phyloP scores from a whole-genome alignment of 805 yeast species.

The Wickerhamiella sorbophila region DNA sequence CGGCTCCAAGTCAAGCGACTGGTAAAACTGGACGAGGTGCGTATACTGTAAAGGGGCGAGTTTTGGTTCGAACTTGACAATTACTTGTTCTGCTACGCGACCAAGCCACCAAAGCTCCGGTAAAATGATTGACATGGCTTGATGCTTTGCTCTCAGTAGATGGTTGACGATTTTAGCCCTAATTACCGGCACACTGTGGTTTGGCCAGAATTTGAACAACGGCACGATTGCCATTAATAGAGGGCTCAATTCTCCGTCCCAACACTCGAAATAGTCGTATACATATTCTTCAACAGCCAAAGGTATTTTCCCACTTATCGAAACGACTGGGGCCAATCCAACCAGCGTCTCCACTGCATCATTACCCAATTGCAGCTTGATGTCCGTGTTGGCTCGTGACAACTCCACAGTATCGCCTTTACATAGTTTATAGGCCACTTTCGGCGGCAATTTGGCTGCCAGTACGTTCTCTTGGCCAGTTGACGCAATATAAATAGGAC shows the following conservation, averaged over 20 bases:
- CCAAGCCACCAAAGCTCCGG: not conserved
- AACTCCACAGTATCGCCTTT: not conserved
- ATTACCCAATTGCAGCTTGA: not conserved
- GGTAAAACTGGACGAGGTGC: slow-evolving; percentile 2
- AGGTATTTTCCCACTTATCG: not conserved
- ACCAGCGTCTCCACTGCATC: slow-evolving; percentile 3
- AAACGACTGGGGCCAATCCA: slow-evolving; percentile 1
- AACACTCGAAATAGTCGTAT: not conserved
- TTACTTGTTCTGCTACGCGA: not conserved
- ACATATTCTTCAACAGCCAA: slow-evolving; percentile 7
- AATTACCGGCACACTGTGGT: not conserved
- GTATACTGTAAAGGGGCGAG: not conserved
- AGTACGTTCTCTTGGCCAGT: not conserved
- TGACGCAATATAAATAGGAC: not conserved
- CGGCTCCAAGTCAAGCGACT: not conserved
- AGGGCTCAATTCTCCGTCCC: not conserved
- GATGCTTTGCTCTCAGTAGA: not conserved
- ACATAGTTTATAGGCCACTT: not conserved
- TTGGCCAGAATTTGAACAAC: slow-evolving; percentile 7
- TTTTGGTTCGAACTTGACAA: not conserved
- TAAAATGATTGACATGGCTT: not conserved
- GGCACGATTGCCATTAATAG: not conserved
- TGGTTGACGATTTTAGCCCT: not conserved
- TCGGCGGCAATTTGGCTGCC: not conserved
- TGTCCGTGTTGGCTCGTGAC: not conserved